These are phyloP conservation scores for Calocybe cyanea DNA, from an alignment of 768 basidiomycete species.

Conservation along the genomic window DNA sequence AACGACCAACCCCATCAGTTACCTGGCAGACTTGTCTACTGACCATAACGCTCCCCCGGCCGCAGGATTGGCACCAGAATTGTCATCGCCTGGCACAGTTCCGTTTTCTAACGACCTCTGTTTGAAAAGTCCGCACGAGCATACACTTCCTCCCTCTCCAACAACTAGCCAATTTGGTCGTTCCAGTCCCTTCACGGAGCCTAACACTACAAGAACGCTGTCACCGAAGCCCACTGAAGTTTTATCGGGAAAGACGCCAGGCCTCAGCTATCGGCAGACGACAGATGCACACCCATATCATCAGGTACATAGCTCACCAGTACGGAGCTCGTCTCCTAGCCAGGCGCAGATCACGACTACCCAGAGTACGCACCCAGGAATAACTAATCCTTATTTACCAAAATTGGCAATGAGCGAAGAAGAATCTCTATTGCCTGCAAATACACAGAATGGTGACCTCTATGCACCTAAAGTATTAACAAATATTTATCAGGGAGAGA, in stretches of 20 bases:
- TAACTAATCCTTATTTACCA: constrained; percentile 8
- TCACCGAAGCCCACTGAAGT: constrained; percentile 9
- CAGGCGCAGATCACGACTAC: neutral
- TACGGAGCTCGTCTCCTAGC: constrained; percentile 8
- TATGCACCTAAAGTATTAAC: constrained; percentile 30
- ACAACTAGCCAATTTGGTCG: constrained; percentile 4
- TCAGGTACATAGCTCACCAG: constrained; percentile 6
- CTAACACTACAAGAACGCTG: constrained; percentile 2
- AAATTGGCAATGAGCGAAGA: constrained; percentile 7
- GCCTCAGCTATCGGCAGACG: constrained; percentile 1
- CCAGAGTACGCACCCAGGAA: constrained; percentile 2
- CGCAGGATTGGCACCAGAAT: too few relatives aligned
- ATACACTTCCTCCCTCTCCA: constrained; percentile 16
- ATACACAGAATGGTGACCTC: constrained; percentile 22
- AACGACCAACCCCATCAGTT: too few relatives aligned
- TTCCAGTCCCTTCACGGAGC: constrained; percentile 9
- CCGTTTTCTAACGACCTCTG: neutral
- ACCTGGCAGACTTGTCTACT: too few relatives aligned
- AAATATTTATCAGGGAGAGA: constrained; percentile 20
- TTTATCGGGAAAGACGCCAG: constrained; percentile 2
- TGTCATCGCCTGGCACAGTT: neutral
- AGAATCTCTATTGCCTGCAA: constrained; percentile 6
- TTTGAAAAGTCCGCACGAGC: constrained; percentile 9
- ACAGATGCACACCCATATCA: neutral
- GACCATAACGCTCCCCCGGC: too few relatives aligned